Conservation (phyloP, 805 yeast genomes). For the Metschnikowia baotianmanensis region DNA sequence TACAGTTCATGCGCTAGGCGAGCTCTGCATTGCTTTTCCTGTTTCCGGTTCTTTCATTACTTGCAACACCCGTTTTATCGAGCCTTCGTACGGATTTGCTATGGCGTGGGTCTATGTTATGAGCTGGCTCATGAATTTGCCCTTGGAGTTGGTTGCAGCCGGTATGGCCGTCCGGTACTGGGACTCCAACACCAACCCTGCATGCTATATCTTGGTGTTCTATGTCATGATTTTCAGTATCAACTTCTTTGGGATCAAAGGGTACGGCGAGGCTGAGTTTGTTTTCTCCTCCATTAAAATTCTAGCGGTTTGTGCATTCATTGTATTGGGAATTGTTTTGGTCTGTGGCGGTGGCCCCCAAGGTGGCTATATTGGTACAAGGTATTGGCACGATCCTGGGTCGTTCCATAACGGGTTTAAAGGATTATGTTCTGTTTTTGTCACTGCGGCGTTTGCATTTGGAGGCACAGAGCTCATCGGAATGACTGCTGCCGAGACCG, state of each 20-base stretch:
- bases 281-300: slow-evolving; percentile 65
- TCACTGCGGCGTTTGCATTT: slow-evolving; percentile 42
- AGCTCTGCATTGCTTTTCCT: slow-evolving; percentile 53
- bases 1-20: slow-evolving; percentile 45
- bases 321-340: slow-evolving; percentile 52
- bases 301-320: slow-evolving; percentile 56
- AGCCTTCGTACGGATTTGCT: slow-evolving; percentile 68
- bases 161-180: slow-evolving; percentile 55
- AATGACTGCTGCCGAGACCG: slow-evolving; percentile 36
- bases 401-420: slow-evolving; percentile 36
- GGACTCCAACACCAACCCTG: slow-evolving; percentile 49
- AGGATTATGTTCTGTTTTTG: slow-evolving; percentile 38
- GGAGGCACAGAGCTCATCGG: slow-evolving; percentile 44
- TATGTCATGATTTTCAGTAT: slow-evolving; percentile 43
- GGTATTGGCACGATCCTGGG: slow-evolving; percentile 38
- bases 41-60: slow-evolving; percentile 50
- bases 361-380: slow-evolving; percentile 38
- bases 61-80: slow-evolving; percentile 61
- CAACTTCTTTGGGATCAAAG: slow-evolving; percentile 19
- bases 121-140: slow-evolving; percentile 53
- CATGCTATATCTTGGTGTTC: slow-evolving; percentile 55
- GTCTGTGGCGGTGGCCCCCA: slow-evolving; percentile 47
- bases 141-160: slow-evolving; percentile 65
- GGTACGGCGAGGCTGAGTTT: slow-evolving; percentile 57
- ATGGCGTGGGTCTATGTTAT: slow-evolving; percentile 69